These are phyloP conservation scores for Nakazawaea pomicola DNA, from an alignment of 805 yeast species.

Conservation along the genomic window DNA sequence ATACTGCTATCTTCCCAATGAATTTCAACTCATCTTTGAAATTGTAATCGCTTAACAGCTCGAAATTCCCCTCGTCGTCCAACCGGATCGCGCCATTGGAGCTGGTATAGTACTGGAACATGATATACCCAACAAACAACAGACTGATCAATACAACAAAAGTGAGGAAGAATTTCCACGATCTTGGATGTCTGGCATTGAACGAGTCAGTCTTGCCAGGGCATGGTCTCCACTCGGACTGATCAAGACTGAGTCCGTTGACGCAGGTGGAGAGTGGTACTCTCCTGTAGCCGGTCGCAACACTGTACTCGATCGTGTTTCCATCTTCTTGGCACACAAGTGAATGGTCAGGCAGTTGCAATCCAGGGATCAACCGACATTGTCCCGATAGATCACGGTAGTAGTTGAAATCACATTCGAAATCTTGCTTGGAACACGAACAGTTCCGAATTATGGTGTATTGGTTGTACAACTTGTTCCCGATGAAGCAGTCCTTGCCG, in stretches of 20 bases:
- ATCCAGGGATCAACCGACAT: constrained; percentile 72
- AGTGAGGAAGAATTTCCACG: constrained; percentile 38
- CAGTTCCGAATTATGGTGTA: constrained; percentile 59
- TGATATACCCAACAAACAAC: constrained; percentile 47
- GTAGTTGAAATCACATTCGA: constrained; percentile 86
- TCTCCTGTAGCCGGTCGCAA: constrained; percentile 84
- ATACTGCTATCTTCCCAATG: neutral
- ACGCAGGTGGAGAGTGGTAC: constrained; percentile 78
- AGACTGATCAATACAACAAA: constrained; percentile 46
- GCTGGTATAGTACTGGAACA: constrained; percentile 20
- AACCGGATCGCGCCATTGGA: constrained; percentile 77
- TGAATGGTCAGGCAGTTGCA: constrained; percentile 57
- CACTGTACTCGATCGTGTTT: constrained; percentile 63
- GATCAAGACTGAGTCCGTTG: constrained; percentile 70
- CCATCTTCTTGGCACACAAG: constrained; percentile 51
- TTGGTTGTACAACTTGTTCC: constrained; percentile 50
- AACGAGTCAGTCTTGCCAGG: constrained; percentile 78
- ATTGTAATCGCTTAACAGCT: constrained; percentile 25
- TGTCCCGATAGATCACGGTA: constrained; percentile 62
- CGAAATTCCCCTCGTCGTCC: constrained; percentile 52
- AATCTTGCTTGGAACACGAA: constrained; percentile 77
- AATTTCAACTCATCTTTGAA: constrained; percentile 6
- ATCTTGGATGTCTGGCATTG: constrained; percentile 42
- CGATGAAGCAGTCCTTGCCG: constrained; percentile 63
- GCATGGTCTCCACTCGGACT: constrained; percentile 59